These are phyloP conservation scores for Exophiala sp. DNA, from an alignment of 2,329 filamentous ascomycete genomes.

Conservation along the genomic window DNA sequence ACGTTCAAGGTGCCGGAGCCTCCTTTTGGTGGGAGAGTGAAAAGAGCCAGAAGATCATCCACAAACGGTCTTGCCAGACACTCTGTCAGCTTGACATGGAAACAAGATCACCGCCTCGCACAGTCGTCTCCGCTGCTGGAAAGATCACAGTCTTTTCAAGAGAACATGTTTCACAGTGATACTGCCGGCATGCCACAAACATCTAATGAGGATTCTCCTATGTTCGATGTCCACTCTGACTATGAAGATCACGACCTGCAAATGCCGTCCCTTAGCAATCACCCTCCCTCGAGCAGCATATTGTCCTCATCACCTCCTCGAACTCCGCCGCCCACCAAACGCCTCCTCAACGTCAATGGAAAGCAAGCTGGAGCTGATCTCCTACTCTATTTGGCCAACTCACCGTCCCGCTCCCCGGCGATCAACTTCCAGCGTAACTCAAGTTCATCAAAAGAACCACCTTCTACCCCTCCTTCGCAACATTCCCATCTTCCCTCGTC, in stretches of 20 bases:
- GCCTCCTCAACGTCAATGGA: conserved; percentile 44
- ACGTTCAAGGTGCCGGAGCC: conserved; percentile 40
- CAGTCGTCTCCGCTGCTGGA: conserved; percentile 83
- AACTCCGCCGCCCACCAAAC: conserved; percentile 63
- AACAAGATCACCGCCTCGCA: conserved; percentile 66
- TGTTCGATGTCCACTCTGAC: conserved; percentile 39
- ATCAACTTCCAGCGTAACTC: conserved; percentile 43
- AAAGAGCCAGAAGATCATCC: conserved; percentile 66
- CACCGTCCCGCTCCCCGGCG: conserved; percentile 67
- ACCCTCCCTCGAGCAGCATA: conserved; percentile 36
- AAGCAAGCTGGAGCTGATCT: conserved; percentile 78
- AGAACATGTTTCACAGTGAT: conserved; percentile 70
- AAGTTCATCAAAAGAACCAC: conserved; percentile 52
- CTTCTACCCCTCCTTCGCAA: conserved; percentile 70
- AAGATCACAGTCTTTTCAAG: conserved; percentile 58
- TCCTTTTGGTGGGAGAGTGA: conserved; percentile 52
- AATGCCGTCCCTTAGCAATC: conserved; percentile 62
- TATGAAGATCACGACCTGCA: conserved; percentile 81
- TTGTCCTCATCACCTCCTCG: conserved; percentile 74
- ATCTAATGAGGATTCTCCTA: conserved; percentile 35
- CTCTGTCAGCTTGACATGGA: conserved; percentile 60
- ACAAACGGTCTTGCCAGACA: conserved; percentile 49
- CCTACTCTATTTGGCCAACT: conserved; percentile 79
- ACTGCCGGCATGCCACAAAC: conserved; percentile 53
- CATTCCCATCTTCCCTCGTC: conserved; percentile 47